A percentile compares a stretch with the other conserved stretches of the same genome.
phyloP scores from a whole-genome alignment of 2,329 filamentous ascomycete species.

The Waltergamsia citrina region DNA sequence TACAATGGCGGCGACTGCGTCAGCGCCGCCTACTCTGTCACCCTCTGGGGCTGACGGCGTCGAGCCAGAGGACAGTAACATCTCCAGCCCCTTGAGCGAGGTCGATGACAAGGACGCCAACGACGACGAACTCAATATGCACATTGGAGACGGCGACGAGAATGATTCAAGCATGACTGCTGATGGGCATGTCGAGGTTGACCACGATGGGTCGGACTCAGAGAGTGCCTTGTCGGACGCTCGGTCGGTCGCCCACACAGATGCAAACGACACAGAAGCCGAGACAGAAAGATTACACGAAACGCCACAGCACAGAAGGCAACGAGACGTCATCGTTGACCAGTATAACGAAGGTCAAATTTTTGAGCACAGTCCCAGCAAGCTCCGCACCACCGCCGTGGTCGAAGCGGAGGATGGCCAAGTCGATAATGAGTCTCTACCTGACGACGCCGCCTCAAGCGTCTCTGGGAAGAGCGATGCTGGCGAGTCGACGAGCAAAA shows the following conservation, averaged over 20 bases:
- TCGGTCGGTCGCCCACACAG: slow-evolving; percentile 27
- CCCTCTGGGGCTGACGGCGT: slow-evolving; percentile 24
- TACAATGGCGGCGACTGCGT: slow-evolving; percentile 43
- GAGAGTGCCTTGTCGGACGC: slow-evolving; percentile 49
- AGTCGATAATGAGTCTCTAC: slow-evolving; percentile 20
- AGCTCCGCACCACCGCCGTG: slow-evolving; percentile 48
- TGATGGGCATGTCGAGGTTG: slow-evolving; percentile 5
- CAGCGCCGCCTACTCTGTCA: slow-evolving; percentile 38
- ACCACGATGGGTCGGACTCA: slow-evolving; percentile 27
- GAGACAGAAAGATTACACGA: slow-evolving; percentile 90
- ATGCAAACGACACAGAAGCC: slow-evolving; percentile 65
- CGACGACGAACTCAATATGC: slow-evolving; percentile 55
- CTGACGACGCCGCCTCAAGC: slow-evolving; percentile 19
- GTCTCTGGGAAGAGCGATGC: slow-evolving; percentile 26
- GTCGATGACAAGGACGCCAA: slow-evolving; percentile 73
- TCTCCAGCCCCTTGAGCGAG: slow-evolving; percentile 88
- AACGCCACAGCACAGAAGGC: slow-evolving; percentile 63
- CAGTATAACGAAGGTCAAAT: slow-evolving; percentile 42
- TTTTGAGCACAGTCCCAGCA: slow-evolving; percentile 66
- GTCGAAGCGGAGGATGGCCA: slow-evolving; percentile 24
- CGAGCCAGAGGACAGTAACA: slow-evolving; percentile 55
- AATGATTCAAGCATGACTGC: slow-evolving; percentile 16
- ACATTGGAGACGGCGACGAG: slow-evolving; percentile 20
- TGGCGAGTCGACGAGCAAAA: slow-evolving; percentile 25
- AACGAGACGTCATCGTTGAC: slow-evolving; percentile 51